A percentile compares a stretch with the other conserved stretches of the same genome.
Evolutionary conservation across 2,329 filamentous ascomycete genomes (phyloP).

Genomic region (Trichophyton schoenleinii): DNA sequence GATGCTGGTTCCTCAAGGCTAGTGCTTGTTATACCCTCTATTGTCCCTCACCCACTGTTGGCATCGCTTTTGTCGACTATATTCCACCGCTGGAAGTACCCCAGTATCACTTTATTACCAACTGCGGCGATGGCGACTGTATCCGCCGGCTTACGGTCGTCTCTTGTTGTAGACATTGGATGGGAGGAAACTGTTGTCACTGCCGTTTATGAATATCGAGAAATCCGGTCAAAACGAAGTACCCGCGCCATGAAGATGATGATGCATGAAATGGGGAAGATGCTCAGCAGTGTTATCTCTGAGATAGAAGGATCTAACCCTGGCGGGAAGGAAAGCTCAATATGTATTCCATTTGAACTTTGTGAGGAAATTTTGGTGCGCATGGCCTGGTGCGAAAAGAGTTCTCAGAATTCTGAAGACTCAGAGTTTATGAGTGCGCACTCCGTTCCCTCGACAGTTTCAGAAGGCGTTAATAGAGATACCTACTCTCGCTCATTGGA

Average conservation of each 20-base stretch:
- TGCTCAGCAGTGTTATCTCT: slow-evolving; percentile 21
- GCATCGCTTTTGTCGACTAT: slow-evolving; percentile 63
- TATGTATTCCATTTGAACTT: slow-evolving; percentile 56
- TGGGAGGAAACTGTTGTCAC: slow-evolving; percentile 85
- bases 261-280: slow-evolving; percentile 51
- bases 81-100: slow-evolving; percentile 68
- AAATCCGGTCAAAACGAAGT: slow-evolving; percentile 58
- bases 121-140: slow-evolving; percentile 60
- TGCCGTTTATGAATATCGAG: slow-evolving; percentile 79
- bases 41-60: slow-evolving; percentile 64
- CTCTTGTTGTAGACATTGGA: slow-evolving; percentile 75
- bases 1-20: slow-evolving; percentile 58
- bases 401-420: slow-evolving; percentile 6
- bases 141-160: slow-evolving; percentile 73
- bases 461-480: slow-evolving; percentile 14
- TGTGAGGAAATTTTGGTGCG: slow-evolving; percentile 68
- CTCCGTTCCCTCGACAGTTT: slow-evolving; percentile 6
- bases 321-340: slow-evolving; percentile 24
- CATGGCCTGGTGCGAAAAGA: slow-evolving; percentile 59
- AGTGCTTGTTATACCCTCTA: slow-evolving; percentile 62
- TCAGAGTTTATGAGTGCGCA: slow-evolving; percentile 1
- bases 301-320: slow-evolving; percentile 9
- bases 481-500: slow-evolving; percentile 15
- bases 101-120: slow-evolving; percentile 69
- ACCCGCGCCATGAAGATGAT: slow-evolving; percentile 63